Base-by-base conservation (phyloP, 164 flowering plant species). In the Berberis thunbergii region DNA sequence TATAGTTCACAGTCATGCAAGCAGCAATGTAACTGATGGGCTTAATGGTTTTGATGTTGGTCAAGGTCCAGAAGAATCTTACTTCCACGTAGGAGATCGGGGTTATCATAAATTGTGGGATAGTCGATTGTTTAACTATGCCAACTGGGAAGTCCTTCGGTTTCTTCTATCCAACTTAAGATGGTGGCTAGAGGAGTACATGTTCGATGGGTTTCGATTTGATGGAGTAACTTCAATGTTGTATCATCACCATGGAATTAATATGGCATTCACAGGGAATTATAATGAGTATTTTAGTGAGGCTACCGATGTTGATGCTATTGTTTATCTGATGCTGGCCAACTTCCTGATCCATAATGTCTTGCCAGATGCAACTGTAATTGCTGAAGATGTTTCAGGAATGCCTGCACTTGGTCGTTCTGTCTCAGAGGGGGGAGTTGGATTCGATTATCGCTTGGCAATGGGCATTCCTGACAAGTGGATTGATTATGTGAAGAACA, bases 301-400 rank as follows among this genome's bases (percentile, higher is more conserved):
- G 78, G 84, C 81, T 56, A 90, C 97, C 26, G 95, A 94, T 79
- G 88, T 87, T 59, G 98, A 94, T 83, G 97, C 98, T 62, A 88
- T 88, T 65, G 91, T 90, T 63, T 94, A 88, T 72, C 45, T 94
- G 78, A 90, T 88, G 98, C 67, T 94, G 73, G 98, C 96, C 54
- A 94, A 90, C 75, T 9, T 48, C 72, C 73, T 94, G 65, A 73
- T 84, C 58, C 89, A 86, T 62, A 77, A 65, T 3, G 63, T 94
- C 63, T 76, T 81, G 70, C 97, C 91, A 5, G 97, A 88, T 74
- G 98, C 88, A 26, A 88, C 83, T 74, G 87, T 88, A 8, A 74
- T 90, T 72, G 97, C 97, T 59, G 98, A 94, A 83, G 97, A 94
- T 78, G 97, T 94, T 59, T 91, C 97, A 43, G 99, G 99, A 57